Evolutionary conservation across 140 eudicot genomes (phyloP).

Genomic region (Flaveria floridana): DNA sequence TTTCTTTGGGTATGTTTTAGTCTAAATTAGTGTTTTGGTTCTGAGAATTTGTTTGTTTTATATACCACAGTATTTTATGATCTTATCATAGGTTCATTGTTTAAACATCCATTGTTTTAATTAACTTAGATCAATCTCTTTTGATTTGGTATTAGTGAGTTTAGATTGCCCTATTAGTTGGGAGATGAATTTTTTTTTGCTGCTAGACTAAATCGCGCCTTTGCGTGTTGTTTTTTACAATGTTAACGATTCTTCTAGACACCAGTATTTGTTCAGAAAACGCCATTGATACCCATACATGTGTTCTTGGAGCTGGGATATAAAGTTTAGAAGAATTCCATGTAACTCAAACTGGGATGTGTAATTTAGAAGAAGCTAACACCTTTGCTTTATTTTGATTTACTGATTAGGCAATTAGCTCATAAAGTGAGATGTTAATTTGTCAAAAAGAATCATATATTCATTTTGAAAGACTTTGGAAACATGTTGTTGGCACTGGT

Average conservation of each 20-base stretch:
- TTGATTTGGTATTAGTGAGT: not conserved
- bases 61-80: not conserved
- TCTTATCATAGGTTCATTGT: not conserved
- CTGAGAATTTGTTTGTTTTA: not conserved
- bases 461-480: not conserved
- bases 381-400: not conserved
- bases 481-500: constrained; percentile 4
- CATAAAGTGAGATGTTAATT: not conserved
- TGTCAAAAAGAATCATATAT: not conserved
- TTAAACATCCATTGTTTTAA: not conserved
- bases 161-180: not conserved
- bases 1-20: not conserved
- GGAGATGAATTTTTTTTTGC: not conserved
- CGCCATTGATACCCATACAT: too few species aligned
- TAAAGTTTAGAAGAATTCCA: too few species aligned
- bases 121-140: not conserved
- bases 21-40: constrained; percentile 1
- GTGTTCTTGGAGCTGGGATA: too few species aligned
- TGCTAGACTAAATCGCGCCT: not conserved
- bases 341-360: not conserved
- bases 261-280: too few species aligned
- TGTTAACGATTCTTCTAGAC: too few species aligned
- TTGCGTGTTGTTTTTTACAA: not conserved
- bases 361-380: not conserved
- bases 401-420: not conserved